These are phyloP conservation scores for Chamaenerion angustifolium DNA, from an alignment of 345 rosid species.

Conservation along the genomic window DNA sequence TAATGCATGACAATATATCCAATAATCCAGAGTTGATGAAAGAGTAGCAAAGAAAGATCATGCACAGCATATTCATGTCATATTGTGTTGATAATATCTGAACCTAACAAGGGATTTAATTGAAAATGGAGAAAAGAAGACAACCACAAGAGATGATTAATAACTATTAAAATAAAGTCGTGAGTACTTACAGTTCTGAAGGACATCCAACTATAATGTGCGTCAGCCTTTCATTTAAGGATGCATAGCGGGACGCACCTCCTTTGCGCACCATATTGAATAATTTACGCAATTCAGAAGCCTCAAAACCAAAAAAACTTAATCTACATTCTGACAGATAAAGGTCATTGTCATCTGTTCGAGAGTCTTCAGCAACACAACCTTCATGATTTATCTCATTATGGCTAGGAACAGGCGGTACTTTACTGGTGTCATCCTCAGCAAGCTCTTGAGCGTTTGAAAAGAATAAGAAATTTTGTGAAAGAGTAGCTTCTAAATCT, in stretches of 20 bases:
- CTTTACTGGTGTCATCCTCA: slow-evolving; percentile 28
- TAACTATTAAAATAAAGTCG: not conserved
- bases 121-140: too few species aligned
- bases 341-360: slow-evolving; percentile 64
- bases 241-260: slow-evolving; percentile 72
- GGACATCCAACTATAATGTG: slow-evolving; percentile 81
- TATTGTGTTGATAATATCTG: not conserved
- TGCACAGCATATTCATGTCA: not conserved
- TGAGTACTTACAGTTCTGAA: slow-evolving; percentile 64
- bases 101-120: not conserved
- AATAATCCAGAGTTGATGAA: slow-evolving; percentile 1
- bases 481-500: slow-evolving; percentile 60
- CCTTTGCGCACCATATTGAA: slow-evolving; percentile 65
- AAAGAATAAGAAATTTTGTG: slow-evolving; percentile 52
- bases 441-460: slow-evolving; percentile 26
- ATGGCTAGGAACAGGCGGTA: slow-evolving; percentile 19
- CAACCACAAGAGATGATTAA: not conserved
- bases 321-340: slow-evolving; percentile 84
- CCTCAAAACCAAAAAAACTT: slow-evolving; percentile 72
- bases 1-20: slow-evolving; percentile 8
- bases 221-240: slow-evolving; percentile 56
- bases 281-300: slow-evolving; percentile 65
- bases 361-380: slow-evolving; percentile 65
- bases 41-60: not conserved
- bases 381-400: slow-evolving; percentile 33